Evolutionary conservation across 345 rosid genomes (phyloP), one percentile per base, ranked within the genome.

Genomic region (Corchorus olitorius): DNA sequence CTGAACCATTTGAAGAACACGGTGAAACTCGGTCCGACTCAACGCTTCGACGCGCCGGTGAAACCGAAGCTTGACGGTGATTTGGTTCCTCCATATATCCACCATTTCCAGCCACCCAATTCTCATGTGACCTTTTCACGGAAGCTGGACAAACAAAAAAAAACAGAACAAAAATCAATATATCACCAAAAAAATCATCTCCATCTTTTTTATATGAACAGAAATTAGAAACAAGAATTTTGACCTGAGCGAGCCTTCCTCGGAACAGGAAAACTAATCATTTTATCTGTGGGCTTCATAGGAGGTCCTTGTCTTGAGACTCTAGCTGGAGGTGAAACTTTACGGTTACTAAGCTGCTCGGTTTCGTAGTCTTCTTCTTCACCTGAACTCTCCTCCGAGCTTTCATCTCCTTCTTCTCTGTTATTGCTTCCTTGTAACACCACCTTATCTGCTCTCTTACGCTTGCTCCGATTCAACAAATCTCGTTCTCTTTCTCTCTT

Each of bases 221-320:
- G 10, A 20, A 35, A 41, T 41, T 19, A 62, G 43, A 41, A 35
- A 13, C 64, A 59, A 6, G 50, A 35, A 68, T 15, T 64, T 35
- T 20, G 55, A 85, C 88, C 90, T 80, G 94, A 88, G 45, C 92
- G 94, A 80, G 92, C 88, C 75, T 89, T 88, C 73, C 92, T 84
- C 10, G 94, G 94, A 19, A 90, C 85, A 41, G 82, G 65, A 53
- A 84, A 88, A 45, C 86, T 87, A 77, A 89, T 86, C 84, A 86
- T 80, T 81, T 85, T 90, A 61, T 86, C 86, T 34, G 83, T 64
- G 43, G 75, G 77, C 75, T 71, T 86, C 48, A 58, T 62, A 45
- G 78, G 58, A 48, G 68, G 39, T 41, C 62, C 10, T 54, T 76
- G 83, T 8, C 54, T 60, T 11, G 45, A 45, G 19, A 22, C 69